These are phyloP conservation scores for Hemisphaericaspora lyxosophila DNA, from an alignment of 1,139 yeast species.

Conservation along the genomic window DNA sequence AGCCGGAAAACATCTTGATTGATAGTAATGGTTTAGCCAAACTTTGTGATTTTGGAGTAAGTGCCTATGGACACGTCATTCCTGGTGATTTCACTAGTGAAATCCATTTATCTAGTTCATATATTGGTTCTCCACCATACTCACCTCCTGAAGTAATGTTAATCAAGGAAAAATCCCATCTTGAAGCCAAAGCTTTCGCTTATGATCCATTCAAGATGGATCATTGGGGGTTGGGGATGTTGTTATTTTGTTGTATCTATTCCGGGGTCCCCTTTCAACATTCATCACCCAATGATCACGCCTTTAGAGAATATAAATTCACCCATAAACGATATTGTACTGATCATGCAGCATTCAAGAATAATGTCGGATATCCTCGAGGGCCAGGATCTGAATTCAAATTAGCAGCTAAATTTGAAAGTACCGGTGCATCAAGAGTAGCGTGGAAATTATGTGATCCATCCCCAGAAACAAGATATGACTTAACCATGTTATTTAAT, in stretches of 20 bases:
- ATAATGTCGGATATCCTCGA: conserved; percentile 33
- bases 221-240: conserved; percentile 70
- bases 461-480: conserved; percentile 50
- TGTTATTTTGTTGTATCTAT: conserved; percentile 59
- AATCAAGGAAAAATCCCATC: conserved; percentile 39
- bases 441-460: conserved; percentile 81
- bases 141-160: conserved; percentile 75
- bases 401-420: conserved; percentile 60
- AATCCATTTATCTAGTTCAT: conserved; percentile 43
- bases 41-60: conserved; percentile 75
- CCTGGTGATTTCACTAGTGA: conserved; percentile 54
- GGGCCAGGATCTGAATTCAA: conserved; percentile 72
- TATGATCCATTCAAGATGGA: conserved; percentile 73
- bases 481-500: conserved; percentile 50
- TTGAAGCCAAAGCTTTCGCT: conserved; percentile 41
- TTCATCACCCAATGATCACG: conserved; percentile 51
- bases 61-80: conserved; percentile 60
- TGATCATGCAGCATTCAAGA: conserved; percentile 56
- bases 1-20: conserved; percentile 63
- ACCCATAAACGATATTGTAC: conserved; percentile 51
- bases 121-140: conserved; percentile 80
- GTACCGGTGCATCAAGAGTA: conserved; percentile 60
- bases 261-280: conserved; percentile 61
- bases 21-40: conserved; percentile 61
- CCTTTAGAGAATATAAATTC: conserved; percentile 57